These are phyloP conservation scores for Lepiota brunneoincarnata DNA, from an alignment of 768 basidiomycete genomes.

Conservation along the genomic window DNA sequence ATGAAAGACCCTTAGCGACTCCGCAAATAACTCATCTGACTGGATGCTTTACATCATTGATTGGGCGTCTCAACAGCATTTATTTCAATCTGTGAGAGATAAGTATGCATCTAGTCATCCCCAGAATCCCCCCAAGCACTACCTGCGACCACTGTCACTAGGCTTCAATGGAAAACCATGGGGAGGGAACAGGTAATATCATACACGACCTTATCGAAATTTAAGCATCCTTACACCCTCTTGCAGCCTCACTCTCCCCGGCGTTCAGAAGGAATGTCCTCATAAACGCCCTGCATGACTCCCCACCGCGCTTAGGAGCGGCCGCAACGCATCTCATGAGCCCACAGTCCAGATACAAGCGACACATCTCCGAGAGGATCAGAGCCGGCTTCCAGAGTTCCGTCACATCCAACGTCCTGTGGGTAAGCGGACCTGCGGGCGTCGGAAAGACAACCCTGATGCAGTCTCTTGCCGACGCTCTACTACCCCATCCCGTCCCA, in stretches of 20 bases:
- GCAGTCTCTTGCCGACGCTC: neutral
- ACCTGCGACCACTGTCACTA: neutral
- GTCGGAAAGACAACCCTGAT: slow-evolving; percentile 7
- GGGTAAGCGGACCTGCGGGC: slow-evolving; percentile 5
- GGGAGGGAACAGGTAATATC: neutral
- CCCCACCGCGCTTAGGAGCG: neutral
- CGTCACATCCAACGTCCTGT: neutral
- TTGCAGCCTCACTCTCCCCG: neutral
- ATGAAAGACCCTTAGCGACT: no score
- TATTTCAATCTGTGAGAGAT: slow-evolving; percentile 4
- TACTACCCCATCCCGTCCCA: neutral
- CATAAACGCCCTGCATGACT: neutral
- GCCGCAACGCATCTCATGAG: neutral
- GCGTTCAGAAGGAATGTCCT: neutral
- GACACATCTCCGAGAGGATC: neutral
- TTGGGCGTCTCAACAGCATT: slow-evolving; percentile 1
- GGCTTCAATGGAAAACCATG: neutral
- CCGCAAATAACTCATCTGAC: no score
- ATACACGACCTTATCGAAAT: no score
- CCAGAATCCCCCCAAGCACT: neutral
- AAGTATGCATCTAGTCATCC: no score
- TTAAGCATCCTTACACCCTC: neutral
- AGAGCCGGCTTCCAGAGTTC: neutral
- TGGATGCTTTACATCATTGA: no score
- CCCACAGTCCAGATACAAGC: neutral